phyloP scores from a whole-genome alignment of 371 early-diverging fungal species.

The Choanephora cucurbitarum region DNA sequence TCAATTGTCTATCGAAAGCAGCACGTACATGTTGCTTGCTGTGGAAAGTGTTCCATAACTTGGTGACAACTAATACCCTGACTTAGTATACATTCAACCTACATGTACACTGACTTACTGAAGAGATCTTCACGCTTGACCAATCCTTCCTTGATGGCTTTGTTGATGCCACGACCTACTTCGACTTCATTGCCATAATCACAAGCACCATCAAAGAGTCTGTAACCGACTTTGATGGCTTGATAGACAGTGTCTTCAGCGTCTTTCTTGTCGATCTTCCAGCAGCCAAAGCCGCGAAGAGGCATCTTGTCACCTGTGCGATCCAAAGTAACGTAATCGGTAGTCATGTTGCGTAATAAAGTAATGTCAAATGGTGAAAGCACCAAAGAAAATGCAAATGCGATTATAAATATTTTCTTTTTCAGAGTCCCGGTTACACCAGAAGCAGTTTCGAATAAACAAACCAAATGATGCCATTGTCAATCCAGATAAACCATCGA shows the following conservation, averaged over 20 bases:
- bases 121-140: constrained; percentile 60
- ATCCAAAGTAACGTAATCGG: constrained; percentile 29
- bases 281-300: constrained; percentile 39
- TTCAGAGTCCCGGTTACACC: too few relatives aligned
- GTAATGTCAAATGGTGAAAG: too few relatives aligned
- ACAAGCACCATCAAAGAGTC: constrained; percentile 41
- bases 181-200: constrained; percentile 68
- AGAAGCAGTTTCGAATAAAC: too few relatives aligned
- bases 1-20: constrained; percentile 51
- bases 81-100: constrained; percentile 17
- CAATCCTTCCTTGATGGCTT: constrained; percentile 50
- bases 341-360: constrained; percentile 16
- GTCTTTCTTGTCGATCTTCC: constrained; percentile 37
- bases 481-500: too few relatives aligned
- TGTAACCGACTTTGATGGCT: constrained; percentile 43
- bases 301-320: constrained; percentile 45
- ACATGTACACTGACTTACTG: constrained; percentile 18
- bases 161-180: constrained; percentile 58
- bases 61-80: constrained; percentile 62
- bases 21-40: constrained; percentile 46
- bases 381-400: background rate
- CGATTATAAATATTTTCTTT: background rate
- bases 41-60: constrained; percentile 68
- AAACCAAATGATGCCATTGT: too few relatives aligned
- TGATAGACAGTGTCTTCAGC: constrained; percentile 42